Evolutionary conservation across 2,329 filamentous ascomycete genomes (phyloP).

Genomic region (Madurella fahalii): DNA sequence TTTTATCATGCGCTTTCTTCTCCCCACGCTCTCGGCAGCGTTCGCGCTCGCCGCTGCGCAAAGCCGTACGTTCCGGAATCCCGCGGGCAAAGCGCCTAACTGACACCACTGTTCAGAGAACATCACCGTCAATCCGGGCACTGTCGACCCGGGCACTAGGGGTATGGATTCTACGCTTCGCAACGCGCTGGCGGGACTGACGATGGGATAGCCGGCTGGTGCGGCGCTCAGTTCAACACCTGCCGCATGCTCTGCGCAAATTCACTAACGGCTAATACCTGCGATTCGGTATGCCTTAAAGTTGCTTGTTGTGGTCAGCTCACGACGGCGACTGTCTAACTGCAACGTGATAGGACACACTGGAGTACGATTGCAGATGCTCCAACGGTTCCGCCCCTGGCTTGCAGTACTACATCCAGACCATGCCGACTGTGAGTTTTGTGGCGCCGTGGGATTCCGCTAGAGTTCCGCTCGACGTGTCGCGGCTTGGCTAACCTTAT

Average conservation of each 20-base stretch:
- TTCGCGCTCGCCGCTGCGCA: too few relatives aligned
- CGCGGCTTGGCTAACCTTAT: constrained; percentile 15
- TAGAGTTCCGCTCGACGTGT: background rate
- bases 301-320: background rate
- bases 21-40: too few relatives aligned
- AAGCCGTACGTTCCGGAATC: background rate
- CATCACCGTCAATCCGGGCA: constrained; percentile 42
- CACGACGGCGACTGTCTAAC: constrained; percentile 3
- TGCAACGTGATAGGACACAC: constrained; percentile 32
- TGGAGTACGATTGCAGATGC: constrained; percentile 49
- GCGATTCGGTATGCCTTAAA: constrained; percentile 40
- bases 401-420: constrained; percentile 51
- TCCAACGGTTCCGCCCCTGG: constrained; percentile 46
- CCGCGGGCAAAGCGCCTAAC: background rate
- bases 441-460: background rate
- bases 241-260: constrained; percentile 46
- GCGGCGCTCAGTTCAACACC: constrained; percentile 46
- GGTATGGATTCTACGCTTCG: constrained; percentile 35
- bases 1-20: too few relatives aligned
- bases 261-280: constrained; percentile 39
- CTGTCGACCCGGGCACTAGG: constrained; percentile 33
- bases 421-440: constrained; percentile 41
- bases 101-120: constrained; percentile 27
- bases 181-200: constrained; percentile 4
- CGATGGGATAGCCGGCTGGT: constrained; percentile 44